Evolutionary conservation across 345 rosid species (phyloP), one percentile per base, ranked within the genome.

Genomic region (Isatis tinctoria): DNA sequence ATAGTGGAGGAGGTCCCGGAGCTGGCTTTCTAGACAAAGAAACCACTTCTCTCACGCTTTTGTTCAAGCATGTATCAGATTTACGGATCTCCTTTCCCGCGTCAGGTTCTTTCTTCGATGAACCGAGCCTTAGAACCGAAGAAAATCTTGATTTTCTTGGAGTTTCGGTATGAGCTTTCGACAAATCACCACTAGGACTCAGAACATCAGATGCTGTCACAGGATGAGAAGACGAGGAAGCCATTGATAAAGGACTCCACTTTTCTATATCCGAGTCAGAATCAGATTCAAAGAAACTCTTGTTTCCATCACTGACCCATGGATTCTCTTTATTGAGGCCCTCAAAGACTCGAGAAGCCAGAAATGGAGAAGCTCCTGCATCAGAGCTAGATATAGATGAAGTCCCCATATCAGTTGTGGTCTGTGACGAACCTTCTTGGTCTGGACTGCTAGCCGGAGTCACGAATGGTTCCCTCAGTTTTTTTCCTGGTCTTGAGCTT

Each of bases 371-470:
- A 59, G 96, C 85, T 69, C 88, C 97, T 1, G 86, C 91, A 78
- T 95, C 99, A 40, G 91, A 87, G 78, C 99, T 90, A 39, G 99
- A 92, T 53, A 92, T 86, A 18, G 99, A 95, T 57, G 93, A 92
- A 65, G 97, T 83, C 52, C 91, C 93, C 44, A 83, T 77, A 67
- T 91, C 98, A 10, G 96, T 92, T 43, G 80, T 73, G 8, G 91
- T 83, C 13, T 84, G 74, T 14, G 89, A 84, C 28, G 93, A 86
- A 74, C 79, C 90, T 75, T 87, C 97, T 28, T 82, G 88, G 57
- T 94, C 97, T 35, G 98, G 98, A 85, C 98, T 95, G 67, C 97
- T 90, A 10, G 90, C 87, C 1, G 99, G 96, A 78, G 97, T 92
- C 80, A 92, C 99, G 70, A 82, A 86, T 6, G 96, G 99, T 60